Evolutionary conservation across 2,329 filamentous ascomycete genomes (phyloP), one percentile per base, ranked within the genome.

Genomic region (Orbilia ellipsospora): DNA sequence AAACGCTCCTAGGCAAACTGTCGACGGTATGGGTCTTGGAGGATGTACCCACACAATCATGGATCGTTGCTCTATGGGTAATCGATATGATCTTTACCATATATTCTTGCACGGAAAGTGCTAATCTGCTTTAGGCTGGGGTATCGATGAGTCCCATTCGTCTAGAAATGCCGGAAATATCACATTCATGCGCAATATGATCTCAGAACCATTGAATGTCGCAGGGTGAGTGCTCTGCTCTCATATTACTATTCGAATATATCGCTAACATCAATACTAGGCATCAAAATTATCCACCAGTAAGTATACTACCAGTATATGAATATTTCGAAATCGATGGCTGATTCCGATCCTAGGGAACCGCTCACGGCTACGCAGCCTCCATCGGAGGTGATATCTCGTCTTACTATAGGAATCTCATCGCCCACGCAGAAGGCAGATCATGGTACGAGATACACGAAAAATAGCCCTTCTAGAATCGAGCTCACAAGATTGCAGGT

Each of bases 1-100:
- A 2, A n/a, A n/a, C 6, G 79, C 23, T 23, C 4, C 23, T 23
- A 23, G 23, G 4, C 70, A 80, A 50, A 82, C 81, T 0, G 76
- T 82, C 18, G 81, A 82, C 51, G 81, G 81, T 0, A 82, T 82
- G 80, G 81, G 81, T 0, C 81, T 82, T 79, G 78, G 80, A 56
- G 81, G 81, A 3, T 81, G 80, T 0, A 82, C 82, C 62, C 78
- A 81, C 62, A 80, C 78, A 62, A 82, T 82, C 31, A 81, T 82
- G 44, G 81, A 82, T 57, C 80, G 80, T 0, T 82, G 81, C 78
- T 82, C 81, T 10, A 78, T 82, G 73, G 52, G 79, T 78, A 61
- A 4, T 50, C 64, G n/a, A 1, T 4, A 6, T 0, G 2, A 5
- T 8, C n/a, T 8, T 56, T 12, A 36, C 16, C 16, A 15, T 36